Conservation (phyloP, 371 early-diverging fungal genomes). For the Saksenaea oblongispora region DNA sequence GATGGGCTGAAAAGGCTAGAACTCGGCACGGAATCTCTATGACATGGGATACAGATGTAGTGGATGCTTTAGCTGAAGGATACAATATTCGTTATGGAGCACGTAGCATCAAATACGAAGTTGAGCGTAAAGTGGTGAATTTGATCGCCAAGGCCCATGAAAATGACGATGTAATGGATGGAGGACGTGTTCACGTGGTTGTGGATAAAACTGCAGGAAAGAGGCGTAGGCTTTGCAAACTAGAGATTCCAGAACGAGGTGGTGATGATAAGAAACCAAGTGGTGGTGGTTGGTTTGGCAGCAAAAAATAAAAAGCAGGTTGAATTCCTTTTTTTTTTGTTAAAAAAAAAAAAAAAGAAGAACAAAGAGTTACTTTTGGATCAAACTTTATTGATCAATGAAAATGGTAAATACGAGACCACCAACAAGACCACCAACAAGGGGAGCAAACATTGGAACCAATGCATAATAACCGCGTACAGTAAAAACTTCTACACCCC, state of each 20-base stretch:
- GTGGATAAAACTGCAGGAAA: constrained; percentile 37
- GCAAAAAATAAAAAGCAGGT: constrained; percentile 20
- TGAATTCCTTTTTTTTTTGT: constrained; percentile 22
- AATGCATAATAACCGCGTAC: constrained; percentile 68
- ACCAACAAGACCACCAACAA: constrained; percentile 72
- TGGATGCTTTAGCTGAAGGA: constrained; percentile 47
- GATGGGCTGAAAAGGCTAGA: constrained; percentile 59
- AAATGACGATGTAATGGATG: constrained; percentile 54
- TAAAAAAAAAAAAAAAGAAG: too few species aligned
- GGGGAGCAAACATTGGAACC: constrained; percentile 80
- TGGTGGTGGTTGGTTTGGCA: constrained; percentile 39
- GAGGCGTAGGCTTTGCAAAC: constrained; percentile 35
- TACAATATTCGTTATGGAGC: constrained; percentile 67
- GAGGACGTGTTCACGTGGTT: constrained; percentile 44
- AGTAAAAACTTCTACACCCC: constrained; percentile 72
- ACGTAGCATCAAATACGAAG: constrained; percentile 63
- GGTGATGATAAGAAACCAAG: constrained; percentile 38
- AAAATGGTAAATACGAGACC: constrained; percentile 67
- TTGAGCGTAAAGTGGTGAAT: constrained; percentile 57
- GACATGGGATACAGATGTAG: constrained; percentile 56
- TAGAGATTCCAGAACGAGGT: constrained; percentile 43
- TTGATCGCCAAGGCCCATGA: constrained; percentile 63
- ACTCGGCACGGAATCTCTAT: constrained; percentile 53
- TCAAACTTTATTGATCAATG: constrained; percentile 40
- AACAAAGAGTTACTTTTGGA: neutral